Evolutionary conservation across 2,329 filamentous ascomycete species (phyloP), one percentile per base, ranked within the genome.

Genomic region (Trichophyton benhamiae): DNA sequence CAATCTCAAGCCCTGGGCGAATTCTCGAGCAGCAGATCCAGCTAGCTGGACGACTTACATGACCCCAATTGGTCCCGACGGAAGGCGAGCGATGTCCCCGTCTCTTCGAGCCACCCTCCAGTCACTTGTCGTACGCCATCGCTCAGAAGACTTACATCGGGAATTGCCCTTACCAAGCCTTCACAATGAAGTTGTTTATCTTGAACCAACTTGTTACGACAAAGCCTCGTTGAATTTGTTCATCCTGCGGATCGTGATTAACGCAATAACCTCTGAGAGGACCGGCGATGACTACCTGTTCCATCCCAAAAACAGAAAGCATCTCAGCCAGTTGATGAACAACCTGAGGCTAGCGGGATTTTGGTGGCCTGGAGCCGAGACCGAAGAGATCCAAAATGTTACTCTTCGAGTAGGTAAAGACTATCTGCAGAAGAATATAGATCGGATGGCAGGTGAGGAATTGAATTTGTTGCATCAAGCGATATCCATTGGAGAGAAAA

Each of bases 221-320:
- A 89, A 86, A 68, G 72, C 96, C 8, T 89, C 87, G 0, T 79
- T 91, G 27, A 96, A 96, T 66, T 75, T 95, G 0, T 96, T 96
- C 69, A 83, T 89, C 0, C 87, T 94, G 74, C 85, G 89, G 69
- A 83, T 96, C 55, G 86, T 88, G 1, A 86, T 89, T 66, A 97
- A 97, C 69, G 85, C 90, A 0, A 85, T 97, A 0, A 91, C 91
- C 25, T 96, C 91, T 3, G 89, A 96, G 69, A 80, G 91, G 9
- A 84, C 82, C 0, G 92, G 92, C 67, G 79, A 83, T 61, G 91
- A 96, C 70, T 96, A 96, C 70, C 87, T 97, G 65, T 96, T 96
- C 67, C 88, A 96, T 67, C 82, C 83, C 0, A 84, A 81, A 11
- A 91, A 91, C 67, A 77, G 82, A 33, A 86, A 84, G 64, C 80